phyloP scores from a whole-genome alignment of 371 early-diverging fungal genomes.

The Blyttiomyces sp. region DNA sequence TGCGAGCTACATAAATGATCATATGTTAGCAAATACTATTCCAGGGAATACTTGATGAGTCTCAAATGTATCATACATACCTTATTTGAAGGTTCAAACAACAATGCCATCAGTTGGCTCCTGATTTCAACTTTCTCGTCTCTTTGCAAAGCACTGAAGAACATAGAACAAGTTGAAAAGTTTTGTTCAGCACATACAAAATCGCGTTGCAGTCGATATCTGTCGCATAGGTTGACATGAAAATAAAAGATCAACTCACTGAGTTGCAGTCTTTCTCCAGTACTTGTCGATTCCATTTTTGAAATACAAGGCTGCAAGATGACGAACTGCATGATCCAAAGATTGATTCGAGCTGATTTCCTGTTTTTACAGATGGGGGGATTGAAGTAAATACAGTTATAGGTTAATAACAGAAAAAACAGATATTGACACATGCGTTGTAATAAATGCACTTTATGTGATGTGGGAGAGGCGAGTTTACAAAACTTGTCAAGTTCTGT shows the following conservation, averaged over 20 bases:
- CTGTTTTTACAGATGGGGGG: constrained; percentile 28
- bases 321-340: constrained; percentile 64
- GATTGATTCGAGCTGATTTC: constrained; percentile 71
- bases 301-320: constrained; percentile 73
- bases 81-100: constrained; percentile 67
- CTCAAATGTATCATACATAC: constrained; percentile 32
- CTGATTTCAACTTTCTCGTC: constrained; percentile 71
- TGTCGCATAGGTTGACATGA: too few species aligned
- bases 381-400: background rate
- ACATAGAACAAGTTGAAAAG: too few species aligned
- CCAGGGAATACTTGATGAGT: too few species aligned
- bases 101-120: constrained; percentile 49
- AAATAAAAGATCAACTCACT: constrained; percentile 48
- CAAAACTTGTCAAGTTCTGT: background rate
- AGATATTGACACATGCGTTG: too few species aligned
- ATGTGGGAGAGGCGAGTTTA: too few species aligned
- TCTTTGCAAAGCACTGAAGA: constrained; percentile 55
- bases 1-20: constrained; percentile 55
- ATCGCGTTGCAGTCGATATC: too few species aligned
- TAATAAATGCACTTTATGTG: too few species aligned
- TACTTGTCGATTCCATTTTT: constrained; percentile 88
- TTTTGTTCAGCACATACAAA: too few species aligned
- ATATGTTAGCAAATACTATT: background rate
- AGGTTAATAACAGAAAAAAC: too few species aligned
- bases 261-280: constrained; percentile 79